Conservation (phyloP, 2,329 filamentous ascomycete genomes). For the Aspergillus transmontanensis region DNA sequence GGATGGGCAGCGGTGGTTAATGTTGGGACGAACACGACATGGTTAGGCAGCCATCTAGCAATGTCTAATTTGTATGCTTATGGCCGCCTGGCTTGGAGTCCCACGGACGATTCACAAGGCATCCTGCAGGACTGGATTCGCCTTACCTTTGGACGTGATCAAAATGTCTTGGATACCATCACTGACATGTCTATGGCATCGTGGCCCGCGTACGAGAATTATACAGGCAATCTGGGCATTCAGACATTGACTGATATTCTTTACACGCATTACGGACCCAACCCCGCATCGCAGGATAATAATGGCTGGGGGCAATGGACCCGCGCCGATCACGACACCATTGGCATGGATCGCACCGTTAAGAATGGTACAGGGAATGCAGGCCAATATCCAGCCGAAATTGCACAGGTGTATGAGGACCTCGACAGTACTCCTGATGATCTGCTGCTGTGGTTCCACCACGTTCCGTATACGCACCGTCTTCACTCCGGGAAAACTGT, state of each 20-base stretch:
- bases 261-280: slow-evolving; percentile 68
- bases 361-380: slow-evolving; percentile 67
- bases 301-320: slow-evolving; percentile 76
- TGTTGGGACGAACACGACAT: slow-evolving; percentile 66
- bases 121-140: slow-evolving; percentile 68
- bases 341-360: slow-evolving; percentile 74
- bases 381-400: slow-evolving; percentile 66
- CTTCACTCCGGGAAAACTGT: slow-evolving; percentile 68
- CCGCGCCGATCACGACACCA: slow-evolving; percentile 59
- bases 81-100: slow-evolving; percentile 68
- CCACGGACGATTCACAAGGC: slow-evolving; percentile 49
- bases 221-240: slow-evolving; percentile 69
- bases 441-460: slow-evolving; percentile 73
- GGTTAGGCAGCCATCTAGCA: slow-evolving; percentile 69
- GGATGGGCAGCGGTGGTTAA: slow-evolving; percentile 70
- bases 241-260: slow-evolving; percentile 71
- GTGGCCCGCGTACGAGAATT: slow-evolving; percentile 72
- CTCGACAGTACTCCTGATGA: slow-evolving; percentile 67
- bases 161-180: slow-evolving; percentile 60
- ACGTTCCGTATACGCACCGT: slow-evolving; percentile 66
- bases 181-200: slow-evolving; percentile 67
- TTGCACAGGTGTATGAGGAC: slow-evolving; percentile 61
- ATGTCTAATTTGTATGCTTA: slow-evolving; percentile 75
- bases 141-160: slow-evolving; percentile 64
- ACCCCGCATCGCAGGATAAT: slow-evolving; percentile 65